Percentiles rank a stretch among this genome's conserved stretches.
phyloP scores from a whole-genome alignment of 202 grass and related monocot species.

The Cymbopogon flexuosus region DNA sequence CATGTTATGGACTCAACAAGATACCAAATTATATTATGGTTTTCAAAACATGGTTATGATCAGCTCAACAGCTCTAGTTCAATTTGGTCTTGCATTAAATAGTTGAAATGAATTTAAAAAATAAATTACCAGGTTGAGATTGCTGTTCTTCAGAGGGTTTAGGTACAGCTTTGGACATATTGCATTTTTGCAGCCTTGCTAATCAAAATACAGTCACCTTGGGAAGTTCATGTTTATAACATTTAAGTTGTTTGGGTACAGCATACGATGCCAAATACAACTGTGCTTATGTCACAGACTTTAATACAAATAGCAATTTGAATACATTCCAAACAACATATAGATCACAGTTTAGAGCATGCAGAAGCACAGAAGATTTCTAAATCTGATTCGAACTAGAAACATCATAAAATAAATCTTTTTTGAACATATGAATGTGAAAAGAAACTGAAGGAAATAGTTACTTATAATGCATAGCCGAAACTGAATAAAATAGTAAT shows the following conservation, averaged over 20 bases:
- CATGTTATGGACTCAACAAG: background rate
- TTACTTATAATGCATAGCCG: too few relatives aligned
- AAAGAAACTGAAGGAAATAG: too few relatives aligned
- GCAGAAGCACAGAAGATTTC: background rate
- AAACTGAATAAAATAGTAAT: too few relatives aligned
- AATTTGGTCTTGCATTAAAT: background rate
- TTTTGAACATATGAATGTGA: too few relatives aligned
- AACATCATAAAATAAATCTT: too few relatives aligned
- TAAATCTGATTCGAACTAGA: background rate
- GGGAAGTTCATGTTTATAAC: background rate
- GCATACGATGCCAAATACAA: background rate
- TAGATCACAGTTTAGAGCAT: background rate
- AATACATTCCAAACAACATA: background rate
- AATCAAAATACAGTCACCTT: background rate
- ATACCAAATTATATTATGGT: background rate
- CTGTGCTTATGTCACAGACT: conserved; percentile 1
- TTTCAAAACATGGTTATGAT: background rate
- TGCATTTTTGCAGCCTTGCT: background rate
- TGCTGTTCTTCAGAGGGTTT: background rate
- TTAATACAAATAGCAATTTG: background rate
- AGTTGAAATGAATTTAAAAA: background rate
- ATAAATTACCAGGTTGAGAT: conserved; percentile 27
- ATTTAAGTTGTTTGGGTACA: conserved; percentile 2
- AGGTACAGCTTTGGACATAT: background rate
- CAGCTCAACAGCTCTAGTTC: background rate